phyloP scores from a whole-genome alignment of 176 grass and related monocot genomes.

The Aegilops sharonensis region DNA sequence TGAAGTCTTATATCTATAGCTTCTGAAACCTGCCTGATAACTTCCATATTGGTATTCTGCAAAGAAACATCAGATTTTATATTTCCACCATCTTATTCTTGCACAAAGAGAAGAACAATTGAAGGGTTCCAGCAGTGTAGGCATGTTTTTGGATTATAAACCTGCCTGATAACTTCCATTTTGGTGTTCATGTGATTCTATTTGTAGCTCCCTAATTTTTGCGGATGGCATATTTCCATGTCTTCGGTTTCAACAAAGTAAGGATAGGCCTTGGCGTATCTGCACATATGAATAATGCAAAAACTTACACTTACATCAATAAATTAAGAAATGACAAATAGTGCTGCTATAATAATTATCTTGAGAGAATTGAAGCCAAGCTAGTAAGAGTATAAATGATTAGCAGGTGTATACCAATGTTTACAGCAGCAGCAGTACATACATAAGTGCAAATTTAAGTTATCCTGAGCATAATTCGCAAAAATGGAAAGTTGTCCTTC shows the following conservation, averaged over 20 bases:
- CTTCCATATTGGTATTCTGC: not conserved
- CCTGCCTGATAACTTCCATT: not conserved
- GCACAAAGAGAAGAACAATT: not conserved
- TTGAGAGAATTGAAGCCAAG: no score
- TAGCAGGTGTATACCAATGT: no score
- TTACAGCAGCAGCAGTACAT: no score
- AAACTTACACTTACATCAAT: not conserved
- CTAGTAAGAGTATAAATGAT: no score
- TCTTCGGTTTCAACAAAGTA: not conserved
- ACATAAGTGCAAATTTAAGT: no score
- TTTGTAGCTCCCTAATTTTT: not conserved
- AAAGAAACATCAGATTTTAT: not conserved
- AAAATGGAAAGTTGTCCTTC: no score
- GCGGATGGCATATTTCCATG: not conserved
- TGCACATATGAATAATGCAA: not conserved
- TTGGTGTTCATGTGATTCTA: not conserved
- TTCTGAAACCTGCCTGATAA: not conserved
- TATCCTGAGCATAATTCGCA: no score
- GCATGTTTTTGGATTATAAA: not conserved
- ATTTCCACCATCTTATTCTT: not conserved
- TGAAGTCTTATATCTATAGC: no score
- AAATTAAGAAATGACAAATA: no score
- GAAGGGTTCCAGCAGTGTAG: not conserved
- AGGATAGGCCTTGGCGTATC: not conserved
- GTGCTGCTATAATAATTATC: no score